A percentile compares a stretch with the other conserved stretches of the same genome.
Evolutionary conservation across 2,329 filamentous ascomycete genomes (phyloP).

Genomic region (Alternaria angustiovoidea): DNA sequence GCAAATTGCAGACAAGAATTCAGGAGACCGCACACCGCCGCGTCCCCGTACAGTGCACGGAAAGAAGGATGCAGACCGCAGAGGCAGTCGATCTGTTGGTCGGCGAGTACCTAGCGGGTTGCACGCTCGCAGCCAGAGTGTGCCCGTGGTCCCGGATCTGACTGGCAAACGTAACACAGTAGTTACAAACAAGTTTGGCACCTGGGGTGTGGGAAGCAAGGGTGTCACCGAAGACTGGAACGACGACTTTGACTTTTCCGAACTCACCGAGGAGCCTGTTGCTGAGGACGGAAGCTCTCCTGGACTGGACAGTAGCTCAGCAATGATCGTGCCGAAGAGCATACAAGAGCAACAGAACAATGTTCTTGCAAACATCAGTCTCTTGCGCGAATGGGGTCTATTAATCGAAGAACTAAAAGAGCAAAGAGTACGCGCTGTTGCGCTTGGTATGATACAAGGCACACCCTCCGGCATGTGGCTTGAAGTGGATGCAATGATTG

Average conservation of each 20-base stretch:
- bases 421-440: slow-evolving; percentile 72
- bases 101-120: slow-evolving; percentile 73
- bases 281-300: slow-evolving; percentile 48
- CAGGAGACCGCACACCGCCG: slow-evolving; percentile 65
- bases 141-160: slow-evolving; percentile 72
- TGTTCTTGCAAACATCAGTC: slow-evolving; percentile 82
- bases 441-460: slow-evolving; percentile 71
- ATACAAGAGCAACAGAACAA: slow-evolving; percentile 84
- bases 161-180: slow-evolving; percentile 62
- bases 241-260: slow-evolving; percentile 83
- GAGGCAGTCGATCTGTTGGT: slow-evolving; percentile 72
- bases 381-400: slow-evolving; percentile 80
- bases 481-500: slow-evolving; percentile 87
- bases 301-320: slow-evolving; percentile 55
- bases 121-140: slow-evolving; percentile 82
- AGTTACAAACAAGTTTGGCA: slow-evolving; percentile 75
- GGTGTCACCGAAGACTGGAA: slow-evolving; percentile 88
- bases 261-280: slow-evolving; percentile 54
- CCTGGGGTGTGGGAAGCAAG: slow-evolving; percentile 82
- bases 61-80: slow-evolving; percentile 74
- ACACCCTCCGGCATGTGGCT: slow-evolving; percentile 71
- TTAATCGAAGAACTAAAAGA: slow-evolving; percentile 85
- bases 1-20: slow-evolving; percentile 66
- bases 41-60: slow-evolving; percentile 79
- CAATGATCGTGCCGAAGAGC: slow-evolving; percentile 77